Evolutionary conservation across 2,329 filamentous ascomycete species (phyloP), one percentile per base, ranked within the genome.

Genomic region (Xylariomycetidae sp.): DNA sequence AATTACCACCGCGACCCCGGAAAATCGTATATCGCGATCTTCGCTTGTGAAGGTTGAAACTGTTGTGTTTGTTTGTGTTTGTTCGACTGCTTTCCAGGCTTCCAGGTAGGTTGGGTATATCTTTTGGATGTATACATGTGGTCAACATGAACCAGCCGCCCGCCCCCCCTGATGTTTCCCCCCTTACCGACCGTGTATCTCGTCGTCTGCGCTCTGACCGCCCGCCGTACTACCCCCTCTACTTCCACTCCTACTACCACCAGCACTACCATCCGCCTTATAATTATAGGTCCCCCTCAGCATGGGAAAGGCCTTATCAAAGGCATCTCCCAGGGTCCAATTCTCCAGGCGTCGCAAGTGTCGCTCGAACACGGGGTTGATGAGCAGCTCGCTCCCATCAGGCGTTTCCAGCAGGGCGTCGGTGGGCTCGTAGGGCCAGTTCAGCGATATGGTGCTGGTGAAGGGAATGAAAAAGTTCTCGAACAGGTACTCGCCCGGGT

Each of bases 281-380:
- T 64, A 37, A 17, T 60, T 61, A 42, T 58, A 72, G 14, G 63
- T 66, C 32, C 63, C 67, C 17, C 49, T 59, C 38, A 85, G 53
- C 7, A 54, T 56, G 0, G 87, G 86, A 48, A 83, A 87, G 0
- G 72, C 66, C 40, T 72, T 68, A 15, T 72, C 70, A 57, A 92
- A 92, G 2, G 68, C 66, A 5, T 75, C 71, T 0, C 88, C 88
- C 2, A 95, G 54, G 38, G 77, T 83, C 88, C 89, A 96, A 51
- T 94, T 94, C 38, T 80, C 74, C 25, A 88, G 53, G 27, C 85
- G 72, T 3, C 82, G 64, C 30, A 95, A 54, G 56, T 96, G 88
- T 23, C 78, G 70, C 61, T 94, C 86, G 56, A 94, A 95, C 0
- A 87, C 85, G 0, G 88, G 88, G 44, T 92, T 94, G 42, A 95